Conservation (phyloP, 2,329 filamentous ascomycete species). For the Thielaviopsis musarum region DNA sequence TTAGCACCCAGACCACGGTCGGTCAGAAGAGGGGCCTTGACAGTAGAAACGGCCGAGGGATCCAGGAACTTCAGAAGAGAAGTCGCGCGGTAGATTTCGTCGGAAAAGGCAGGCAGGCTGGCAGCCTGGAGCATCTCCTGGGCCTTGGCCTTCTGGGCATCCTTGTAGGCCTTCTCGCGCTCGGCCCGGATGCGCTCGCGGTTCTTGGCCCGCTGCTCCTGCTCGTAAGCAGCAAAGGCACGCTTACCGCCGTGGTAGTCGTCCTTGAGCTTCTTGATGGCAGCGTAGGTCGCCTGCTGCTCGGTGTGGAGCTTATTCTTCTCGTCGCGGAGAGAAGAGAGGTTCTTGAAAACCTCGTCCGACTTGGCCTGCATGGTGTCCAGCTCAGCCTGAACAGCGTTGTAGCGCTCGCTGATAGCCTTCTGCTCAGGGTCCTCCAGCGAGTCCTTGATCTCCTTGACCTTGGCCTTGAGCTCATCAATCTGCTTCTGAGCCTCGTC, state of each 20-base stretch:
- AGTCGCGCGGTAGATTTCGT: slow-evolving; percentile 82
- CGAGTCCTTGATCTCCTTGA: slow-evolving; percentile 73
- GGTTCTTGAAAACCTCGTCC: slow-evolving; percentile 75
- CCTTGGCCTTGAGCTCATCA: slow-evolving; percentile 70
- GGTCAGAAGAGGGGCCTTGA: slow-evolving; percentile 47
- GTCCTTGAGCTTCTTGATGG: slow-evolving; percentile 78
- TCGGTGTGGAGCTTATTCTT: slow-evolving; percentile 66
- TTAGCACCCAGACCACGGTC: slow-evolving; percentile 62
- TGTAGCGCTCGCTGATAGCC: slow-evolving; percentile 75
- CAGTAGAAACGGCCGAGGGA: slow-evolving; percentile 46
- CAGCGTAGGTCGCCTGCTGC: slow-evolving; percentile 71
- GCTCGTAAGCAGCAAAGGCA: slow-evolving; percentile 70
- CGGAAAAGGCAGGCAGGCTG: slow-evolving; percentile 72
- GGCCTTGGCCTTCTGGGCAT: slow-evolving; percentile 60
- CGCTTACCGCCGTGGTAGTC: slow-evolving; percentile 68
- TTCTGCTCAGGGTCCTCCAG: slow-evolving; percentile 85
- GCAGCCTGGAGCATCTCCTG: slow-evolving; percentile 65
- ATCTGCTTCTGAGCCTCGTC: slow-evolving; percentile 79
- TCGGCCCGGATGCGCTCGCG: slow-evolving; percentile 70
- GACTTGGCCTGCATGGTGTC: slow-evolving; percentile 84
- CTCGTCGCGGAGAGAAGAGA: slow-evolving; percentile 72
- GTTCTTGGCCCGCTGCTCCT: slow-evolving; percentile 58
- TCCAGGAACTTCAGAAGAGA: slow-evolving; percentile 84
- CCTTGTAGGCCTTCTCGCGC: slow-evolving; percentile 53
- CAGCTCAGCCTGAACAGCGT: slow-evolving; percentile 69